Conservation (phyloP, 305 asterid genomes). For the Ilex paraguariensis region DNA sequence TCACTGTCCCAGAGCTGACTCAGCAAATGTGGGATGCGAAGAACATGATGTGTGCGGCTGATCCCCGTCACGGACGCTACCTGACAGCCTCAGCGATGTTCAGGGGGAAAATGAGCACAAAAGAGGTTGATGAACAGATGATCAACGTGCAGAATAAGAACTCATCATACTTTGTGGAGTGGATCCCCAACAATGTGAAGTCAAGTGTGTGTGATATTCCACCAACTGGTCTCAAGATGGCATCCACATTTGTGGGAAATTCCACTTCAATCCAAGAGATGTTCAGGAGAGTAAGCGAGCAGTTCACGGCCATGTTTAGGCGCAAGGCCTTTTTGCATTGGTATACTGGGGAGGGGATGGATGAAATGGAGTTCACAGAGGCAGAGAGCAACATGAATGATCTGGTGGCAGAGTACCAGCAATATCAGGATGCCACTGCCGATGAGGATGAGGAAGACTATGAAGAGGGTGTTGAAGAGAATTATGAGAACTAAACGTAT, state of each 20-base stretch:
- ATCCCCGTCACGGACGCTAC: slow-evolving; percentile 45
- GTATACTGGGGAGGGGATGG: slow-evolving; percentile 55
- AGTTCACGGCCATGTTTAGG: slow-evolving; percentile 51
- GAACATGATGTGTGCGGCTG: slow-evolving; percentile 54
- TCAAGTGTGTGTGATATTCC: slow-evolving; percentile 52
- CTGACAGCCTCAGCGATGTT: slow-evolving; percentile 53
- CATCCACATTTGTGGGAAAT: slow-evolving; percentile 45
- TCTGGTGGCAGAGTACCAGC: slow-evolving; percentile 51
- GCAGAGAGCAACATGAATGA: slow-evolving; percentile 57
- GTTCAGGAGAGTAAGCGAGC: slow-evolving; percentile 51
- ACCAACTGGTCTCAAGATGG: slow-evolving; percentile 42
- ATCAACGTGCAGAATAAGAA: slow-evolving; percentile 56
- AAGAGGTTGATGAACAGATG: slow-evolving; percentile 53
- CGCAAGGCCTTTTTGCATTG: slow-evolving; percentile 50
- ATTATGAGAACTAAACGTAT: slow-evolving; percentile 16
- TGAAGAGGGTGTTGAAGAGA: slow-evolving; percentile 29
- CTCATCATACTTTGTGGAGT: slow-evolving; percentile 50
- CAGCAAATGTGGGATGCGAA: slow-evolving; percentile 54
- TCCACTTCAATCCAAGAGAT: slow-evolving; percentile 49
- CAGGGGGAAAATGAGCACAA: slow-evolving; percentile 57
- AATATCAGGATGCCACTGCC: slow-evolving; percentile 47
- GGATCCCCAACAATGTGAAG: slow-evolving; percentile 58
- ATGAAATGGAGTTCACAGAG: slow-evolving; percentile 49
- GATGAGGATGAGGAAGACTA: slow-evolving; percentile 36
- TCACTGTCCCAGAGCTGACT: slow-evolving; percentile 44